Percentiles rank a stretch among this genome's conserved stretches.
These are phyloP conservation scores for Talaromyces rugulosus DNA, from an alignment of 2,329 filamentous ascomycete species.

Conservation along the genomic window DNA sequence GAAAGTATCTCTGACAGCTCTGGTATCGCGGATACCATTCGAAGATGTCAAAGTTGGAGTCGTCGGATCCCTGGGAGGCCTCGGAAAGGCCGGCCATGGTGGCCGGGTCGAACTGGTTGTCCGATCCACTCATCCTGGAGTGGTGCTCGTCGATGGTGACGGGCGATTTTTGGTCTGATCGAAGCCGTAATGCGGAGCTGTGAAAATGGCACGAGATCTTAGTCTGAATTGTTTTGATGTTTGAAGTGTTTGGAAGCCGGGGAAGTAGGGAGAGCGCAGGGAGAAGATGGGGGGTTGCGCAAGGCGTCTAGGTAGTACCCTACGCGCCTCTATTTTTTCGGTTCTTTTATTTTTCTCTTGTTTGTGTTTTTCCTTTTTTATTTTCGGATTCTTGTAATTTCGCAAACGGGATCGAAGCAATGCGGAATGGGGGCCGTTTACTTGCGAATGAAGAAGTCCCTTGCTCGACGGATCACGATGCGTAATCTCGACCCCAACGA, in stretches of 20 bases:
- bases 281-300: neutral
- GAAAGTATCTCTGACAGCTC: conserved; percentile 84
- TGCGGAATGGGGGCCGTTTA: conserved; percentile 20
- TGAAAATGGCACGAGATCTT: conserved; percentile 1
- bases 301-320: neutral
- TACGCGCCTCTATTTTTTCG: neutral
- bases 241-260: neutral
- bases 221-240: neutral
- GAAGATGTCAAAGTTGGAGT: conserved; percentile 62
- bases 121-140: conserved; percentile 24
- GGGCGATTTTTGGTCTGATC: neutral
- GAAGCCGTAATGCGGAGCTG: neutral
- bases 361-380: neutral
- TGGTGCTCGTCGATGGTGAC: conserved; percentile 7
- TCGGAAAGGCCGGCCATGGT: conserved; percentile 35
- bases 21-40: conserved; percentile 91
- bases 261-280: neutral
- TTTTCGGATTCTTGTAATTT: neutral
- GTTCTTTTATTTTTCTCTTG: neutral
- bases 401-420: neutral
- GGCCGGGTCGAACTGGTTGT: conserved; percentile 32
- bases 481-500: conserved; percentile 27
- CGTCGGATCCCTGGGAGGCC: conserved; percentile 32
- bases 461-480: conserved; percentile 32
- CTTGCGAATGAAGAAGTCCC: conserved; percentile 30